Base-by-base conservation (phyloP, 768 basidiomycete species). In the Lactifluus subvellereus region DNA sequence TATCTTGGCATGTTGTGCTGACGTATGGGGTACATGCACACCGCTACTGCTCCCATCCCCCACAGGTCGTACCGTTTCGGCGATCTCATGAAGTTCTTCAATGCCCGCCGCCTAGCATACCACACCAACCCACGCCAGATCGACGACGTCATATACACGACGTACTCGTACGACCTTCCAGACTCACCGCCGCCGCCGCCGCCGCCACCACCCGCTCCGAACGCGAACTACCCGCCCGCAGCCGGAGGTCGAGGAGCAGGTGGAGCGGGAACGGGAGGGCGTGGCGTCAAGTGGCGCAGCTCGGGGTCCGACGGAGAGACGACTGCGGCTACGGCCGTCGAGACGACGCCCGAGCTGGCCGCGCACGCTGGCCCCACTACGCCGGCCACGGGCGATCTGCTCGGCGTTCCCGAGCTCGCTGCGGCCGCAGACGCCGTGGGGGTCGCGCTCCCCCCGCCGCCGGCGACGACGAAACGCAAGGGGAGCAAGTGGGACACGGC, bases 121-220 rank as follows among this genome's bases (percentile, higher is more conserved):
- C 85, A 87, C 69, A 94, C 94, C 22, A 87, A 91, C 68, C 85
- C 92, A 4, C 87, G 88, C 72, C 78, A 88, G 53, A 94, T 97
- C 66, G 94, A 97, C 77, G 91, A 94, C 70, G 91, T 88, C 67
- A 87, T 98, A 54, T 96, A 97, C 77, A 96, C 94, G 14, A 91
- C 95, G 9, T 98, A 97, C 71, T 79, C 82, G 4, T 93, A 89
- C 73, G 87, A 91, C 58, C 82, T 84, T 1, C 72, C 52, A 57
- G 49, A 61, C 59, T 8, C 33, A n/a, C n/a, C n/a, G 61, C 27
- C 27, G 2, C 27, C 27, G 2, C 27, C 27, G 2, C 27, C 27
- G 2, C 27, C 27, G 6, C 42, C 4, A 7, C 20, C 54, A 14
- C 51, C 60, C 61, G n/a, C 67, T 67, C 33, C 66, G 64, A 18